A percentile compares a stretch with the other conserved stretches of the same genome.
phyloP scores from a whole-genome alignment of 78 protist genomes.

The Emiliania huxleyi region DNA sequence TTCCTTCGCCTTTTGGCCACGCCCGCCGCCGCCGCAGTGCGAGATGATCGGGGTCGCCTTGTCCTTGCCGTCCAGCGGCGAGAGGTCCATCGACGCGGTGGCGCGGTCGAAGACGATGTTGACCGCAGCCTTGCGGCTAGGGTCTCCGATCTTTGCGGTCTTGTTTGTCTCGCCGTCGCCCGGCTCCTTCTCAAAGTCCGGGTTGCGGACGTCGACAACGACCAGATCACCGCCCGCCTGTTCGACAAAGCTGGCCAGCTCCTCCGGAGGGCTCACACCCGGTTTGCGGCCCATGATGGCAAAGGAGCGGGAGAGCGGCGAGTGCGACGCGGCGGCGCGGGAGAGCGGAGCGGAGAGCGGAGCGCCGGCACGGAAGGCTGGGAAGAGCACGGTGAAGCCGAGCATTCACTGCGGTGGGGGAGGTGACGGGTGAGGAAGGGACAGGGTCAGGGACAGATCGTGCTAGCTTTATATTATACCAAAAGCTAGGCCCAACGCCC shows the following conservation, averaged over 20 bases:
- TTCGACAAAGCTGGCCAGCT: not conserved
- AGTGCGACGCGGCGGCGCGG: no score
- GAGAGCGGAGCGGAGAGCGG: no score
- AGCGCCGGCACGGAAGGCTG: no score
- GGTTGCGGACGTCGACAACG: not conserved
- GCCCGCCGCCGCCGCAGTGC: not conserved
- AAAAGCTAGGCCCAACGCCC: no score
- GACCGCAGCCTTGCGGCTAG: not conserved
- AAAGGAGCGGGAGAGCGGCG: no score
- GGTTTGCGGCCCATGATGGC: conserved; percentile 6
- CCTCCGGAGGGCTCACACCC: not conserved
- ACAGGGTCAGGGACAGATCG: no score
- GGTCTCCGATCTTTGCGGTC: not conserved
- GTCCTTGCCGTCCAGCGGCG: not conserved
- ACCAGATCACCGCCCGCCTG: not conserved
- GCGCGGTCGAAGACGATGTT: not conserved
- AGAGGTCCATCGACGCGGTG: not conserved
- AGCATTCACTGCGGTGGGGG: no score
- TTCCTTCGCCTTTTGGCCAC: not conserved
- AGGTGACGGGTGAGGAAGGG: no score
- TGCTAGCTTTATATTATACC: no score
- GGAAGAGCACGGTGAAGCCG: no score
- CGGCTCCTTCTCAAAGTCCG: not conserved
- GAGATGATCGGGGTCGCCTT: not conserved
- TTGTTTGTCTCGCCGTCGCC: not conserved